phyloP scores from a whole-genome alignment of 257 asterid genomes.

The Eustoma russellianum region DNA sequence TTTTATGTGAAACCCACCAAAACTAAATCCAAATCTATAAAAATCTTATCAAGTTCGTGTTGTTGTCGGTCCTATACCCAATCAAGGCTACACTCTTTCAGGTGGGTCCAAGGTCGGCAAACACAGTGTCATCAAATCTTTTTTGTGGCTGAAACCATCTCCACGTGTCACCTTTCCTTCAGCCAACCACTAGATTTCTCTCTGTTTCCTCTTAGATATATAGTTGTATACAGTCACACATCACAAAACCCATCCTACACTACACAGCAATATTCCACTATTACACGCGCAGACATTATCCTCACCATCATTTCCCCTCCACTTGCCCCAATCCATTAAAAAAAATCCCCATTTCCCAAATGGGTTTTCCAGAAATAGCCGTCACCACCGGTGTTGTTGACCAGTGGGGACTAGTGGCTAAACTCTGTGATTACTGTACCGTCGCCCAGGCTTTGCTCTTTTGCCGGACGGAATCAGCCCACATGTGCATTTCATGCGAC shows the following conservation, averaged over 20 bases:
- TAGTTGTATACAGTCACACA: constrained; percentile 15
- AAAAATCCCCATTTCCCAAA: neutral
- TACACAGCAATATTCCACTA: constrained; percentile 20
- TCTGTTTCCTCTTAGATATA: constrained; percentile 17
- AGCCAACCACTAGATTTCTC: constrained; percentile 30
- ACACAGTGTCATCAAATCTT: constrained; percentile 25
- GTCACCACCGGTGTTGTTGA: constrained; percentile 17
- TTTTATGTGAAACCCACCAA: too few relatives aligned
- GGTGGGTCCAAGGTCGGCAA: too few relatives aligned
- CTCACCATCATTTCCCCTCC: neutral
- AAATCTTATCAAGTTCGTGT: too few relatives aligned
- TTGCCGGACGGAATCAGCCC: constrained; percentile 54
- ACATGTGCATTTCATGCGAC: constrained; percentile 64
- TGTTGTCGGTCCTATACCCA: too few relatives aligned
- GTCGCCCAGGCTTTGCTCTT: constrained; percentile 55
- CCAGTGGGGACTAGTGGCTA: constrained; percentile 30
- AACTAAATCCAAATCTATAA: too few relatives aligned
- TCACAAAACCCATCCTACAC: neutral
- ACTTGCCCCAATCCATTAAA: neutral
- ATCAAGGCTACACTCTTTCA: too few relatives aligned
- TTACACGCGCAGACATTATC: constrained; percentile 17
- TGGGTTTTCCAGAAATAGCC: constrained; percentile 17
- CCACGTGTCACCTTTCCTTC: constrained; percentile 53
- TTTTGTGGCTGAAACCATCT: constrained; percentile 28
- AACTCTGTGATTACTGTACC: constrained; percentile 66